Conservation (phyloP, 192 early-diverging fungal genomes). For the Cetraspora pellucida region DNA sequence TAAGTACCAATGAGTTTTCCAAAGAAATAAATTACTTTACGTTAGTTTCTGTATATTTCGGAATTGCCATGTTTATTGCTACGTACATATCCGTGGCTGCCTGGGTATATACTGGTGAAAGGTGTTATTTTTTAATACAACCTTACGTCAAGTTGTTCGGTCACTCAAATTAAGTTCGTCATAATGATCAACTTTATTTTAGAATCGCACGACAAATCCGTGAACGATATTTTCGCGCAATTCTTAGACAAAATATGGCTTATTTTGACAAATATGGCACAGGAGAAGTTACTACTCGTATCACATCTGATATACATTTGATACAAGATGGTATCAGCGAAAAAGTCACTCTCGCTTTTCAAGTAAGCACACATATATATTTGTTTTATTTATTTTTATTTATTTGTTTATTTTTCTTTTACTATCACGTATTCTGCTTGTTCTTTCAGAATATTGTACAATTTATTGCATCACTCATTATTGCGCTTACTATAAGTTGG, state of each 20-base stretch:
- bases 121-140: too few species aligned
- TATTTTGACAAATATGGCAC: conserved; percentile 67
- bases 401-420: too few species aligned
- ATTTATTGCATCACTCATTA: conserved; percentile 70
- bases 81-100: conserved; percentile 59
- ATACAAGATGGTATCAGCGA: conserved; percentile 86
- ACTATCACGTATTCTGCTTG: too few species aligned
- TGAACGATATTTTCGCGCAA: conserved; percentile 66
- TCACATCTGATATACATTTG: conserved; percentile 78
- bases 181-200: too few species aligned
- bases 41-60: conserved; percentile 40
- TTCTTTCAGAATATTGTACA: conserved; percentile 62
- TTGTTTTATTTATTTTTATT: too few species aligned
- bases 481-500: conserved; percentile 73
- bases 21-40: not conserved
- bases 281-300: conserved; percentile 73
- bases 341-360: too few species aligned
- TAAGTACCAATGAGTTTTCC: not conserved
- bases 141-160: too few species aligned
- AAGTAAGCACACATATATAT: too few species aligned
- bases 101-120: conserved; percentile 54
- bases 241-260: conserved; percentile 80
- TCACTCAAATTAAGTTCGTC: too few species aligned
- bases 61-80: conserved; percentile 49
- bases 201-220: too few species aligned